Conservation (phyloP, 352 stramenopile species). For the Globisporangium takayamanum region DNA sequence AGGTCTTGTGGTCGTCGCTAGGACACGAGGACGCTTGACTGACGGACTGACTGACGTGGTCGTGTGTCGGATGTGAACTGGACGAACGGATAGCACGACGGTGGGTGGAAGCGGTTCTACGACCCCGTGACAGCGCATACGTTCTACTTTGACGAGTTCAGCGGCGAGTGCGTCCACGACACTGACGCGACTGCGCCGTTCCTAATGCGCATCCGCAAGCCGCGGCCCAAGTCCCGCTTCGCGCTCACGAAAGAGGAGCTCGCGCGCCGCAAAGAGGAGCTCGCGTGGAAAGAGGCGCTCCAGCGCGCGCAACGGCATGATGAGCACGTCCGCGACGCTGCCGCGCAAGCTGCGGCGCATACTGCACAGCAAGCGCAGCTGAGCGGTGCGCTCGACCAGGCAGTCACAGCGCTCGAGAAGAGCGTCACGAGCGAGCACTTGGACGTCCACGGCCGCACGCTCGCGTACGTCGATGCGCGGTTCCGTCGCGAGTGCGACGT, state of each 20-base stretch:
- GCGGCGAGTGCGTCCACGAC: constrained; percentile 60
- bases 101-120: constrained; percentile 55
- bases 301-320: constrained; percentile 40
- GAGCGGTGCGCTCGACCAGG: constrained; percentile 32
- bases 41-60: not conserved
- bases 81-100: constrained; percentile 14
- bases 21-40: not conserved
- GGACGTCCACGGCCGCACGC: constrained; percentile 23
- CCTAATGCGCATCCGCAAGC: constrained; percentile 27
- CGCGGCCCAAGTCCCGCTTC: constrained; percentile 20
- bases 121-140: constrained; percentile 42
- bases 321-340: constrained; percentile 16
- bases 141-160: constrained; percentile 63
- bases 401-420: constrained; percentile 35
- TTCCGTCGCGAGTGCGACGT: constrained; percentile 53
- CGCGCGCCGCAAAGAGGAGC: constrained; percentile 42
- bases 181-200: constrained; percentile 34
- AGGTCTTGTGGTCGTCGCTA: not conserved
- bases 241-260: constrained; percentile 38
- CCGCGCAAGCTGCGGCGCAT: constrained; percentile 11
- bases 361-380: constrained; percentile 8
- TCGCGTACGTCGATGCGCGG: constrained; percentile 58
- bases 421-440: constrained; percentile 56
- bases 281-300: constrained; percentile 59
- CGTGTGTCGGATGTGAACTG: not conserved